A percentile compares a stretch with the other conserved stretches of the same genome.
Evolutionary conservation across 176 grass and related monocot species (phyloP).

Genomic region (Rhipidocladum racemiflorum): DNA sequence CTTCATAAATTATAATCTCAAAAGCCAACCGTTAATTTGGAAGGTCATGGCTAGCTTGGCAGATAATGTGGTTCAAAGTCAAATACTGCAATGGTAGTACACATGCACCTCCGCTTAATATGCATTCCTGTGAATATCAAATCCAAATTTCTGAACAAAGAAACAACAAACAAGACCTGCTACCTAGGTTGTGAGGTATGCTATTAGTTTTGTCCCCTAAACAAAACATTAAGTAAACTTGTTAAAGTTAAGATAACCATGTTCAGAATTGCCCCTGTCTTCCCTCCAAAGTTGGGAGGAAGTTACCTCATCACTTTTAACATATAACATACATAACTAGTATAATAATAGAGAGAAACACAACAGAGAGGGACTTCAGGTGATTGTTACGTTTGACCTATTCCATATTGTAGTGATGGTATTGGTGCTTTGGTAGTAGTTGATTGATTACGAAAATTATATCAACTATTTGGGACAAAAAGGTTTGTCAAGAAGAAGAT

Average conservation of each 20-base stretch:
- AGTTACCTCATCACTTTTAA: not conserved
- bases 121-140: not conserved
- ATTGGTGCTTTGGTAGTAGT: not conserved
- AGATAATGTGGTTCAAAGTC: not conserved
- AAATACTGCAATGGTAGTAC: not conserved
- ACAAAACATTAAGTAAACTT: not conserved
- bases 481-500: not conserved
- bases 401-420: not conserved
- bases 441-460: slow-evolving; percentile 6
- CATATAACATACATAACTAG: not conserved
- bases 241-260: not conserved
- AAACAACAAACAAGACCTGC: not conserved
- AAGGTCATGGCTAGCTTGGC: not conserved
- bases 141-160: not conserved
- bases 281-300: too few relatives aligned
- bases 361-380: not conserved
- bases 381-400: slow-evolving; percentile 26
- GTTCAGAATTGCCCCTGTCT: not conserved
- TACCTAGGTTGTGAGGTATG: not conserved
- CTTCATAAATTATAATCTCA: not conserved
- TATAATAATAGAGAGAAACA: not conserved
- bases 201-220: not conserved
- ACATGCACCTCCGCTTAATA: not conserved
- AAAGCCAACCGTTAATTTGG: not conserved
- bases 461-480: not conserved